Evolutionary conservation across 805 yeast species (phyloP), one percentile per base, ranked within the genome.

Genomic region (Pichia phayaonensis): DNA sequence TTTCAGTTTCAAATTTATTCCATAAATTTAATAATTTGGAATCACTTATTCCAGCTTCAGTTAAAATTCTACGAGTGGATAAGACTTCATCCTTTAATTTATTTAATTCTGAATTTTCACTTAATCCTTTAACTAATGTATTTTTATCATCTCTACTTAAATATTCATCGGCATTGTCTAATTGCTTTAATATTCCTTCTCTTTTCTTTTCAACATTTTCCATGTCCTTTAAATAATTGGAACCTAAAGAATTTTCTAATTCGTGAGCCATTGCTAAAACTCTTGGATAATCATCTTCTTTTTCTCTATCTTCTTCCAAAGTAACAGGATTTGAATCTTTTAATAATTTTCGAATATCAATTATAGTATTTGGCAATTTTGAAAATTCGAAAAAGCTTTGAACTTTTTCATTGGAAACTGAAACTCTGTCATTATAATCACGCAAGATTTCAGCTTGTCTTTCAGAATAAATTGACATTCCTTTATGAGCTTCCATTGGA

Each of bases 401-500:
- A 45, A 85, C 74, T 61, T 90, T 94, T 64, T 87, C 86, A 59
- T 88, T 80, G 0, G 95, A 84, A 11, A 90, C 76, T 50, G 86
- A 90, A 22, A 81, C 76, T 53, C 75, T 75, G 53, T 90, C 97
- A 43, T 82, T 74, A 60, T 88, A 90, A 42, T 71, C 74, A 59
- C 98, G 76, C 44, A 89, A 66, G 38, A 87, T 67, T 55, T 77
- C 81, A 0, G 96, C 92, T 65, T 88, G 86, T 62, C 87, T 90
- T 63, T 92, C 99, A 0, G 96, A 85, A 64, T 94, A 94, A 55
- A 83, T 72, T 54, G 96, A 87, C 48, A 88, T 79, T 58, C 86
- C 81, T 66, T 92, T 96, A 61, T 90, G 96, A 20, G 92, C 89
- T 34, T 82, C 79, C 61, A 90, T 72, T 2, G 98, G 98, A 7